phyloP scores from a whole-genome alignment of 768 basidiomycete genomes.

The Mycena pura region DNA sequence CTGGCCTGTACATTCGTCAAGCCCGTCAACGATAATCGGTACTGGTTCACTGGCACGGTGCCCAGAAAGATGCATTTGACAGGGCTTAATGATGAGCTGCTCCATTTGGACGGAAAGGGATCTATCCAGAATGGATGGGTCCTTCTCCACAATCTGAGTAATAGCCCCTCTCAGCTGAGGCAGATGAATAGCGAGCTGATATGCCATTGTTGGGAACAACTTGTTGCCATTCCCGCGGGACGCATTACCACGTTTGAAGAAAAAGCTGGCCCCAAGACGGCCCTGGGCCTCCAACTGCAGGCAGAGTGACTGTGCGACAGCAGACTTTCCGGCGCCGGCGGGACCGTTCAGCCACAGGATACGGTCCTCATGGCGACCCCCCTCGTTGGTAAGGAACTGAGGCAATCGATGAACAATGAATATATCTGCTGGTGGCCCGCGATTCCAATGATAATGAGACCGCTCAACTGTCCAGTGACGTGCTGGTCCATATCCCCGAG shows the following conservation, averaged over 20 bases:
- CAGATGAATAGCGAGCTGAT: slow-evolving; percentile 2
- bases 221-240: background rate
- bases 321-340: slow-evolving; percentile 3
- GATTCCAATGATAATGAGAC: slow-evolving; percentile 1
- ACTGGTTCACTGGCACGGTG: background rate
- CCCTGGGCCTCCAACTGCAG: background rate
- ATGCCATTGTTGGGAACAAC: background rate
- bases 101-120: slow-evolving; percentile 1
- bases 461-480: slow-evolving; percentile 2
- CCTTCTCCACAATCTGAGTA: slow-evolving; percentile 1
- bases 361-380: background rate
- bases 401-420: background rate
- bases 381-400: background rate
- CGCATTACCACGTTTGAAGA: background rate
- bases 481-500: background rate
- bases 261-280: no score
- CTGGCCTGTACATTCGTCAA: background rate
- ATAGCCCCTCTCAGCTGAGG: slow-evolving; percentile 1
- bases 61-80: slow-evolving; percentile 2
- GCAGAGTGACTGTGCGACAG: slow-evolving; percentile 4
- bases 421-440: background rate
- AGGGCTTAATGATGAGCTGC: background rate
- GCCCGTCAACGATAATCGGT: background rate
- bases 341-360: slow-evolving; percentile 6
- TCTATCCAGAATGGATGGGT: slow-evolving; percentile 3